Base-by-base conservation (phyloP, 202 grass and related monocot species). In the Carex sylvatica region DNA sequence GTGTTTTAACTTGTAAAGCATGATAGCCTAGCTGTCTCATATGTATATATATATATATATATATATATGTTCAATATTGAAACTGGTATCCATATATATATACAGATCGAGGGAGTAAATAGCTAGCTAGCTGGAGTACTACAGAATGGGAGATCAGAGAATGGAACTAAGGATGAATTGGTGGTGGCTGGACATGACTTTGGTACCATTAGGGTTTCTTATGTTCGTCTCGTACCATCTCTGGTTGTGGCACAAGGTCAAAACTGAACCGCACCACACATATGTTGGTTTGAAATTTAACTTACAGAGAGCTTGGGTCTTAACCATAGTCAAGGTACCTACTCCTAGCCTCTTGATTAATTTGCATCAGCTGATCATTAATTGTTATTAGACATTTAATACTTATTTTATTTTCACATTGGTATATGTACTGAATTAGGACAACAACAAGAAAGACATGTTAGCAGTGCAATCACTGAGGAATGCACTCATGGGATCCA, bases 401-500 rank as follows among this genome's bases (percentile, higher is more conserved):
- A 28, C 28, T 28, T 28, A 28, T 28, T 28, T 28, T 28, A 28
- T 28, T 28, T 28, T 28, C 28, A 28, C 28, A 28, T 28, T 28
- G 28, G 26, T 28, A 28, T 68, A 42, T 67, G 10, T 30, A 12
- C 23, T 24, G 24, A 31, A 36, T 36, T 36, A 83, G 80, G 80
- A 71, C 80, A 70, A 70, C 64, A 69, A 40, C 64, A 83, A 71
- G 63, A 83, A 83, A 22, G 67, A 70, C 26, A 83, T 83, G 30
- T 9, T 83, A 35, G 80, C 80, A 55, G 64, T 83, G 44, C 80
- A 83, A 38, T 66, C 60, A 20, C 52, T 83, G 28, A 65, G 80
- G 42, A 83, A 83, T 70, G 80, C 65, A 23, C 30, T 83, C 6
- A 83, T 83, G 80, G 65, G 65, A 70, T 65, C 62, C 28, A 83